These are phyloP conservation scores for Entomortierella parvispora DNA, from an alignment of 192 early-diverging fungal genomes.

Conservation along the genomic window DNA sequence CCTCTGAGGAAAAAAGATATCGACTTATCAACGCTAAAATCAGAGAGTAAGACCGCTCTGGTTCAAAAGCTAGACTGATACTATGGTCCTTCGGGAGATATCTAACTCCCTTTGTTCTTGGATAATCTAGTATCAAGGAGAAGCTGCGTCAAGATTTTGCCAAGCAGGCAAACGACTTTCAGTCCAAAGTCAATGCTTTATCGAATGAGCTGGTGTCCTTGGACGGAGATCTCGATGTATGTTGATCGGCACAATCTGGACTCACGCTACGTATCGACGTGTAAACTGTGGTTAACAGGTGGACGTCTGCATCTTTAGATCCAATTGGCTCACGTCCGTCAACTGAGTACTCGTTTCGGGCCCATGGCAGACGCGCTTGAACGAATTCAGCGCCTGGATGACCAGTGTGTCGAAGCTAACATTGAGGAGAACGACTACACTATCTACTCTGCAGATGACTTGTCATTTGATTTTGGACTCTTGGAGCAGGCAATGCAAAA, in stretches of 20 bases:
- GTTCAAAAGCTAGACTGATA: no score
- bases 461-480: constrained; percentile 86
- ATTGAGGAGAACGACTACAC: constrained; percentile 96
- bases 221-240: constrained; percentile 83
- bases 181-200: constrained; percentile 74
- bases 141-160: constrained; percentile 83
- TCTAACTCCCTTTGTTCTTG: constrained; percentile 2
- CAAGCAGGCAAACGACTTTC: constrained; percentile 83
- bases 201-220: constrained; percentile 72
- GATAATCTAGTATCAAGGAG: constrained; percentile 76
- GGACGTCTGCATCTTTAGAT: constrained; percentile 9
- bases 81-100: no score
- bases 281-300: neutral
- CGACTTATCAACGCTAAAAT: constrained; percentile 86
- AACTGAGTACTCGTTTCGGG: constrained; percentile 61
- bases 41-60: constrained; percentile 71
- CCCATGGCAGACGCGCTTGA: constrained; percentile 63
- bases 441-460: constrained; percentile 90
- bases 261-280: neutral
- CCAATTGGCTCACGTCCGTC: constrained; percentile 70
- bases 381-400: constrained; percentile 69
- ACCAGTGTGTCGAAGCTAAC: constrained; percentile 81
- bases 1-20: constrained; percentile 81
- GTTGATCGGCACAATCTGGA: no score
- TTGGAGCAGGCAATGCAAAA: constrained; percentile 83